Conservation (phyloP, 2,329 filamentous ascomycete genomes). For the Chaetomiaceae sp. region DNA sequence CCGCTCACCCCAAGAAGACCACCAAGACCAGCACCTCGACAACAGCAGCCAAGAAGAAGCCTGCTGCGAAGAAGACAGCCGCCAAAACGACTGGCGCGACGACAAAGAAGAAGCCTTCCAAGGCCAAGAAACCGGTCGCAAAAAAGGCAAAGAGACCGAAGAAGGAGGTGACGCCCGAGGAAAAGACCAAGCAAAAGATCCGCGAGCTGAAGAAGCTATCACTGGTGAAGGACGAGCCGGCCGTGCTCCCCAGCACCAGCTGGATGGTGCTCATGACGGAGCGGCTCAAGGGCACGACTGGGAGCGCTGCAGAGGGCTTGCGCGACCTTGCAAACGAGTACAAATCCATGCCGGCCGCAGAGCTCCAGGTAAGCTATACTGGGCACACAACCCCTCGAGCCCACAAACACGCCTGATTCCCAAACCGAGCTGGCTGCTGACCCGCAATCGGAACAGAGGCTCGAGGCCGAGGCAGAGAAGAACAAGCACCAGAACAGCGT, state of each 20-base stretch:
- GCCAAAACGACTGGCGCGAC: constrained; percentile 26
- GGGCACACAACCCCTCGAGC: too few species aligned
- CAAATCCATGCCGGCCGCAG: constrained; percentile 36
- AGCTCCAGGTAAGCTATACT: constrained; percentile 40
- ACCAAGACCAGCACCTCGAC: constrained; percentile 18
- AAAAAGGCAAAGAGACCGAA: background rate
- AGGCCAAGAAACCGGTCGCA: background rate
- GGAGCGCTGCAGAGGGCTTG: background rate
- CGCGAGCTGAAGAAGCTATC: constrained; percentile 25
- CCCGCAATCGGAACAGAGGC: constrained; percentile 28
- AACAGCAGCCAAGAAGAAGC: constrained; percentile 23
- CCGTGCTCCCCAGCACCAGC: constrained; percentile 26
- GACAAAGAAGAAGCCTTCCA: constrained; percentile 24
- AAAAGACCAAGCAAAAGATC: background rate
- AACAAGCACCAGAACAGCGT: constrained; percentile 41
- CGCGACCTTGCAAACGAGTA: constrained; percentile 30
- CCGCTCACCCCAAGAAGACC: constrained; percentile 9
- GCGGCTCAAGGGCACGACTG: constrained; percentile 23
- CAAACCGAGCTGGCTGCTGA: background rate
- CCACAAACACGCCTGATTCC: background rate
- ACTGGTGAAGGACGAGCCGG: constrained; percentile 37
- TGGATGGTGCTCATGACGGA: constrained; percentile 39
- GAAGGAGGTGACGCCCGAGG: background rate
- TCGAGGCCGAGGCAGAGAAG: constrained; percentile 31
- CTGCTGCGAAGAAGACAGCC: constrained; percentile 24